Percentiles rank a stretch among this genome's conserved stretches.
Evolutionary conservation across 2,329 filamentous ascomycete species (phyloP).

Genomic region (Emergomyces africanus): DNA sequence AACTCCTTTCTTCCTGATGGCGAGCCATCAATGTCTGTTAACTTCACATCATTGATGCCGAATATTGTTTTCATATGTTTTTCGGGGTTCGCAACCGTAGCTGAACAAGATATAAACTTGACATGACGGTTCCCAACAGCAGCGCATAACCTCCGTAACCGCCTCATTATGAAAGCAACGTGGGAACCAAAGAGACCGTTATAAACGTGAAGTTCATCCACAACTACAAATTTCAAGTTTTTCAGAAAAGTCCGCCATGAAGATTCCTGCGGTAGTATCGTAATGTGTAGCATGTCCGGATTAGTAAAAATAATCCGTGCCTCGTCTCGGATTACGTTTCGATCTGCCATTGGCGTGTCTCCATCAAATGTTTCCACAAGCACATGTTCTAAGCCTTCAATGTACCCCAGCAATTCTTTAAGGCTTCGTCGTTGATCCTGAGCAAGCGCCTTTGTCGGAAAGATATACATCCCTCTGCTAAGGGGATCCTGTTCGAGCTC

Average conservation of each 20-base stretch:
- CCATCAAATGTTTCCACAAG: constrained; percentile 93
- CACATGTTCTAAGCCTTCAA: constrained; percentile 60
- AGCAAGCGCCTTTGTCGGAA: constrained; percentile 90
- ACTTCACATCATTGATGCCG: constrained; percentile 63
- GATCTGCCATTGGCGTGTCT: constrained; percentile 71
- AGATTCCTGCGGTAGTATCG: constrained; percentile 83
- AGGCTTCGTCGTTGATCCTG: constrained; percentile 88
- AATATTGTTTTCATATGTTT: constrained; percentile 94
- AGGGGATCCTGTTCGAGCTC: constrained; percentile 65
- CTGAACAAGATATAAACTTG: constrained; percentile 90
- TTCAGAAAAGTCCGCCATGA: constrained; percentile 80
- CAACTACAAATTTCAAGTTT: constrained; percentile 81
- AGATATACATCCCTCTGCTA: constrained; percentile 90
- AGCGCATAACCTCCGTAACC: constrained; percentile 75
- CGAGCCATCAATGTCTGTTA: constrained; percentile 86
- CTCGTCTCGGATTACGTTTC: constrained; percentile 72
- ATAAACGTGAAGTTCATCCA: constrained; percentile 89
- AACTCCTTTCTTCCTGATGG: constrained; percentile 91
- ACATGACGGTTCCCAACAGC: constrained; percentile 75
- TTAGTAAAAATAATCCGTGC: constrained; percentile 94
- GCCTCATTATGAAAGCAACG: constrained; percentile 86
- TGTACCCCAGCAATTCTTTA: constrained; percentile 68
- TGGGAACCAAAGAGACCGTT: constrained; percentile 91
- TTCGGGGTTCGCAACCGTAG: constrained; percentile 84
- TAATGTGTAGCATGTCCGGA: constrained; percentile 93